phyloP scores from a whole-genome alignment of 305 asterid species.

The Solanum chacoense region DNA sequence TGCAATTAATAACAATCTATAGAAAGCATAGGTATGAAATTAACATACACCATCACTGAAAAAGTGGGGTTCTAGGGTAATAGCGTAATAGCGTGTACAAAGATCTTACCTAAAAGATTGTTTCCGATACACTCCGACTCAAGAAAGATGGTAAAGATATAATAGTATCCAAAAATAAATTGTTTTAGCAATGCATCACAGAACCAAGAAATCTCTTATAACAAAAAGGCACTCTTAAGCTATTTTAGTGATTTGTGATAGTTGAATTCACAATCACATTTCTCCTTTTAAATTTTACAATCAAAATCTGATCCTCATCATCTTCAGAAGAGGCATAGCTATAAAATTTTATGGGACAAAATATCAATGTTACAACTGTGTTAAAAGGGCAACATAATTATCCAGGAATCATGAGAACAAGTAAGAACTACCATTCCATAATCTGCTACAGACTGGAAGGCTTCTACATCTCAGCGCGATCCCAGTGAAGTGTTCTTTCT shows the following conservation, averaged over 20 bases:
- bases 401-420: neutral
- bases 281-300: neutral
- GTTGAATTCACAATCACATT: neutral
- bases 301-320: neutral
- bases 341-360: neutral
- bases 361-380: neutral
- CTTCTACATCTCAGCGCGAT: slow-evolving; percentile 46
- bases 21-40: neutral
- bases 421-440: neutral
- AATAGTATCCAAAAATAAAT: neutral
- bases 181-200: neutral
- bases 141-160: neutral
- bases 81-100: neutral
- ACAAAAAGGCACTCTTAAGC: neutral
- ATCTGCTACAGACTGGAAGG: neutral
- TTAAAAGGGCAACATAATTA: neutral
- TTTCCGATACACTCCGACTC: neutral
- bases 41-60: neutral
- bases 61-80: neutral
- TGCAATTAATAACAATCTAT: neutral
- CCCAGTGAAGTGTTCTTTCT: slow-evolving; percentile 69
- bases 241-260: neutral
- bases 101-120: neutral
- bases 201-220: neutral
- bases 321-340: neutral